Evolutionary conservation across 805 yeast species (phyloP), one percentile per base, ranked within the genome.

Genomic region (Kuraishia floccosa): DNA sequence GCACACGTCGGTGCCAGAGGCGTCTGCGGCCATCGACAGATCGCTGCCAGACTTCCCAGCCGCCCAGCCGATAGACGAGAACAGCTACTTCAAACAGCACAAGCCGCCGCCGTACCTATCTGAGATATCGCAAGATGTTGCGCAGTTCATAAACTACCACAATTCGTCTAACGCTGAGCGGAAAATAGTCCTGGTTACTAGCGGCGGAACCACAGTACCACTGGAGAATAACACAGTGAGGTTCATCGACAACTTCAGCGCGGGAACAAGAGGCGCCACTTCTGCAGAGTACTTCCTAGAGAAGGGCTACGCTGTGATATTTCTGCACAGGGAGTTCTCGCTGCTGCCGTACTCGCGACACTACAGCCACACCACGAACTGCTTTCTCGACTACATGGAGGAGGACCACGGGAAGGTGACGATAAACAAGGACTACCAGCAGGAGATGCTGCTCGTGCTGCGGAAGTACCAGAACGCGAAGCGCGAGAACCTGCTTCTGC

Each of bases 131-230:
- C 39, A 45, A 5, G 73, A 76, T 37, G 74, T 82, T 6, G 49
- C 57, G 7, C 65, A 65, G 2, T 89, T 89, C 50, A 67, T 87
- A 27, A 52, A 65, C 15, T 55, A 44, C 35, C 94, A 85, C 45
- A 47, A 54, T 30, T 39, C 50, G 10, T 35, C 41, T 2, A 41
- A 49, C 23, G 46, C 64, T 3, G 55, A 60, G 4, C 60, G 65
- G 32, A 71, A 65, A 29, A 69, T 89, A 10, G 97, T 75, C 0
- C 58, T 89, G 27, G 94, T 89, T 3, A 91, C 98, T 0, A 76
- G 89, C 6, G 99, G 99, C 16, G 99, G 99, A 15, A 91, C 98
- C 1, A 89, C 96, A 0, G 99, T 91, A 0, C 99, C 99, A 0
- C 60, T 91, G 40, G 99, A 91, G 47, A 87, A 86, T 54, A 91